Evolutionary conservation across 2,329 filamentous ascomycete species (phyloP).

Genomic region (Ophiostoma ips): DNA sequence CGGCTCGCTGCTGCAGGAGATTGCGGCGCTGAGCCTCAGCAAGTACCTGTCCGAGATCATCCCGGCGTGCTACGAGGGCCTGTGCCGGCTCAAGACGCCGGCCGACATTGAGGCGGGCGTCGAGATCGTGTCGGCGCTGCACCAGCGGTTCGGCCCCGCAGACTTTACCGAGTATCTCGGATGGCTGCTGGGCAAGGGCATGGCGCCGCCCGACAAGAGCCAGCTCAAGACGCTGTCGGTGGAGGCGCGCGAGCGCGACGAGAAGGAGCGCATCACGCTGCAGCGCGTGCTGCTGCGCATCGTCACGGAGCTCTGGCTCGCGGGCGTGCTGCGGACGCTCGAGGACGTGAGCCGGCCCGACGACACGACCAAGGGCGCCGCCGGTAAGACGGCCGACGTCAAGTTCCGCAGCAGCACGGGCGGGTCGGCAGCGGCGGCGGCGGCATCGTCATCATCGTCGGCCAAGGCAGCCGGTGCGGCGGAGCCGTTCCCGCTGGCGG

Average conservation of each 20-base stretch:
- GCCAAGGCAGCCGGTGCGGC: slow-evolving; percentile 47
- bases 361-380: slow-evolving; percentile 45
- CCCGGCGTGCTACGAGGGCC: slow-evolving; percentile 85
- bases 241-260: slow-evolving; percentile 84
- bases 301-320: slow-evolving; percentile 91
- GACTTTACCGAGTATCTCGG: slow-evolving; percentile 88
- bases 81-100: slow-evolving; percentile 80
- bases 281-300: slow-evolving; percentile 79
- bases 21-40: slow-evolving; percentile 77
- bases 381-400: slow-evolving; percentile 47
- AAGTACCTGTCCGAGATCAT: slow-evolving; percentile 97
- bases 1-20: slow-evolving; percentile 76
- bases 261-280: slow-evolving; percentile 79
- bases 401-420: slow-evolving; percentile 41
- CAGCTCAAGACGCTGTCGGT: slow-evolving; percentile 62
- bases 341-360: slow-evolving; percentile 50
- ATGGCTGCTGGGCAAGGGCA: slow-evolving; percentile 81
- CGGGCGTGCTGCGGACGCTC: slow-evolving; percentile 72
- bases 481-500: slow-evolving; percentile 90
- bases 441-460: no score
- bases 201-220: slow-evolving; percentile 81
- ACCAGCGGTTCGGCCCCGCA: slow-evolving; percentile 80
- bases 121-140: slow-evolving; percentile 86
- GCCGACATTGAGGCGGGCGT: slow-evolving; percentile 86
- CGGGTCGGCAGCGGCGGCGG: no score